phyloP scores from a whole-genome alignment of 345 rosid genomes.

The Eucalyptus melliodora region DNA sequence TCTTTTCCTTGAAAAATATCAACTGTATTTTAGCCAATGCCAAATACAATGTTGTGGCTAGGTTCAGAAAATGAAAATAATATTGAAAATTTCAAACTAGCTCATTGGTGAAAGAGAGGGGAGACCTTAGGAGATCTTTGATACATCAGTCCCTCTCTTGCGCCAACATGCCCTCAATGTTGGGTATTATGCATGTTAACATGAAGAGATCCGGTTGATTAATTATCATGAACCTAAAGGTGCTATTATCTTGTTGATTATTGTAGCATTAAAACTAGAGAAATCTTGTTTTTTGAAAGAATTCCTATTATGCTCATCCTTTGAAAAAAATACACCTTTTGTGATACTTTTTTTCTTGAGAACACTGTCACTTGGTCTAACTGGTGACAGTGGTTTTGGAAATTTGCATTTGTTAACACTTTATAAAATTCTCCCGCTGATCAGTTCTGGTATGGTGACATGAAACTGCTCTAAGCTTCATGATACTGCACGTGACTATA shows the following conservation, averaged over 20 bases:
- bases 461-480: background rate
- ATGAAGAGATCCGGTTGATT: background rate
- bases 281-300: background rate
- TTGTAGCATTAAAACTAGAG: background rate
- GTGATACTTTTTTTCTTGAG: background rate
- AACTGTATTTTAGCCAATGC: background rate
- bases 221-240: background rate
- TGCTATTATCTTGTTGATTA: background rate
- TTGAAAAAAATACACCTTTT: background rate
- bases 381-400: background rate
- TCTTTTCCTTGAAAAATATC: background rate
- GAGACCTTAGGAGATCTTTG: background rate
- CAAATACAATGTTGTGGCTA: background rate
- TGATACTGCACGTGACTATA: background rate
- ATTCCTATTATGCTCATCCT: background rate
- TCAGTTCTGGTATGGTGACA: background rate
- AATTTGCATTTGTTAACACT: background rate
- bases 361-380: background rate
- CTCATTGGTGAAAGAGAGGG: background rate
- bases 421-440: background rate
- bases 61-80: background rate
- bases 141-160: background rate
- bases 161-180: background rate
- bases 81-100: background rate
- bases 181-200: background rate